These are phyloP conservation scores for Lathyrus sativus DNA, from an alignment of 306 rosid genomes.

Conservation along the genomic window DNA sequence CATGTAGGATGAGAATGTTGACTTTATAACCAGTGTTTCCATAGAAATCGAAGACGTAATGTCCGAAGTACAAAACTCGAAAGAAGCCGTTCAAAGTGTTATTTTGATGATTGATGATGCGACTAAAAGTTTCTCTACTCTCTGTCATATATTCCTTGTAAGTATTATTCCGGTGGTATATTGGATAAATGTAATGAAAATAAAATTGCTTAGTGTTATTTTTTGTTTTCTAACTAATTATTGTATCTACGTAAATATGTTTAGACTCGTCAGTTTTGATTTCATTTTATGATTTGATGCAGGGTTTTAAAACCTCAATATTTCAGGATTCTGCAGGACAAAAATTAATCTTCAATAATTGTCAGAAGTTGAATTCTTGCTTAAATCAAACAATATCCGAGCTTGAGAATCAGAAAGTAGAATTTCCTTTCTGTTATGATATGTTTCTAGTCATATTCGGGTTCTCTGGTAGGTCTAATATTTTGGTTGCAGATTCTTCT, in stretches of 20 bases:
- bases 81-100: slow-evolving; percentile 52
- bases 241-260: slow-evolving; percentile 23
- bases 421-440: slow-evolving; percentile 17
- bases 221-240: slow-evolving; percentile 14
- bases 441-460: slow-evolving; percentile 28
- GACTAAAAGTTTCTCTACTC: slow-evolving; percentile 53
- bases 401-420: slow-evolving; percentile 78
- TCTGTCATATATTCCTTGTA: slow-evolving; percentile 59
- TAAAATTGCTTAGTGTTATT: slow-evolving; percentile 13
- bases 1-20: slow-evolving; percentile 60
- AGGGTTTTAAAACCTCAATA: slow-evolving; percentile 65
- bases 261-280: slow-evolving; percentile 13
- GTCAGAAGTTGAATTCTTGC: slow-evolving; percentile 58
- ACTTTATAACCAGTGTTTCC: slow-evolving; percentile 49
- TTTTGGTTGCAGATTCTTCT: slow-evolving; percentile 56
- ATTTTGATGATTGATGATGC: slow-evolving; percentile 61
- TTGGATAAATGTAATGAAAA: not conserved
- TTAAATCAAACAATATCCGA: slow-evolving; percentile 55
- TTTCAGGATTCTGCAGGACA: slow-evolving; percentile 49
- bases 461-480: slow-evolving; percentile 32
- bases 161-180: slow-evolving; percentile 47
- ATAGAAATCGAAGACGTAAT: slow-evolving; percentile 58
- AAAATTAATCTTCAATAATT: slow-evolving; percentile 44
- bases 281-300: slow-evolving; percentile 36
- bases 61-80: slow-evolving; percentile 64